Evolutionary conservation across 352 stramenopile species (phyloP).

Genomic region (Phytophthora sojae): DNA sequence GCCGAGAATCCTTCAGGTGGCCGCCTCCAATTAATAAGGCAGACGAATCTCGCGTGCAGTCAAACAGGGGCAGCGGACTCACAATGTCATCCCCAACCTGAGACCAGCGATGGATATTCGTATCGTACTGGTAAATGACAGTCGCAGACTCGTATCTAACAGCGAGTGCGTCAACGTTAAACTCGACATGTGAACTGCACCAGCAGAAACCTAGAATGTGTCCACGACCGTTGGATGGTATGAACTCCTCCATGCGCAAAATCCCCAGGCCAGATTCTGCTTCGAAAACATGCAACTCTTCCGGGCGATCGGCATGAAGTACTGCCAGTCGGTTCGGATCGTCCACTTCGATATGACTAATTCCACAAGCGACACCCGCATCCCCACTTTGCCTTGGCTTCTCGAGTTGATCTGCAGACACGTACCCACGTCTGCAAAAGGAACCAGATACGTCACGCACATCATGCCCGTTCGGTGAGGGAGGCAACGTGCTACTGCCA

Average conservation of each 20-base stretch:
- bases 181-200: constrained; percentile 85
- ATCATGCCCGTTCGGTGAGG: constrained; percentile 13
- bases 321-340: constrained; percentile 86
- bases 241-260: constrained; percentile 72
- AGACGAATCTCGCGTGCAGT: constrained; percentile 85
- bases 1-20: constrained; percentile 33
- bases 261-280: constrained; percentile 85
- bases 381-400: constrained; percentile 17
- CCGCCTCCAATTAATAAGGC: constrained; percentile 78
- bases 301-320: constrained; percentile 51
- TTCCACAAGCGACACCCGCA: constrained; percentile 22
- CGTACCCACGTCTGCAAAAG: constrained; percentile 49
- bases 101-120: constrained; percentile 57
- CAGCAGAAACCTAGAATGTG: constrained; percentile 78
- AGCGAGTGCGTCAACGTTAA: constrained; percentile 82
- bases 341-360: constrained; percentile 85
- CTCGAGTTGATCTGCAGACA: constrained; percentile 27
- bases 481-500: constrained; percentile 8
- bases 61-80: constrained; percentile 67
- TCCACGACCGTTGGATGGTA: constrained; percentile 62
- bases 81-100: constrained; percentile 72
- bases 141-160: constrained; percentile 74
- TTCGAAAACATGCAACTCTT: constrained; percentile 78
- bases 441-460: constrained; percentile 13
- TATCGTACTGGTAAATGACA: constrained; percentile 87